phyloP scores from a whole-genome alignment of 2,329 filamentous ascomycete species.

The Scolecobasidium constrictum region DNA sequence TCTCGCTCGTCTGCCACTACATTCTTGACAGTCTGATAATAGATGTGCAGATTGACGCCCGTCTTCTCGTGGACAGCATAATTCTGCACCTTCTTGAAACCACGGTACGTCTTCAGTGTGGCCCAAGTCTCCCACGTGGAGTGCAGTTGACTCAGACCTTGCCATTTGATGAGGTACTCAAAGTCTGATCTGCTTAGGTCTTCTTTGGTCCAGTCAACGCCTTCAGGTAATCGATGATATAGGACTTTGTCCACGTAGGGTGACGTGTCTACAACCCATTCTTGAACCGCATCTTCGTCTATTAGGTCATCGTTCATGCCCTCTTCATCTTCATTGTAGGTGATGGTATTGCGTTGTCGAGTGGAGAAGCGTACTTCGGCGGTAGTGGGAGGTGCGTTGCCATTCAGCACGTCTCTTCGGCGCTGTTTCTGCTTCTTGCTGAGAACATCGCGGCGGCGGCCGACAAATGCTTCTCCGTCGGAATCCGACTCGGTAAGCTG shows the following conservation, averaged over 20 bases:
- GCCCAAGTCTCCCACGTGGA: conserved; percentile 87
- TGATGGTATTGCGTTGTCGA: conserved; percentile 65
- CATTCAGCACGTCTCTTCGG: conserved; percentile 52
- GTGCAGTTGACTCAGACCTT: conserved; percentile 88
- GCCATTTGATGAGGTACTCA: conserved; percentile 93
- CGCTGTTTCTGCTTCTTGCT: conserved; percentile 69
- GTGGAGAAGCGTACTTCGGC: conserved; percentile 88
- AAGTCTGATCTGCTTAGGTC: conserved; percentile 59
- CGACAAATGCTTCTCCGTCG: conserved; percentile 58
- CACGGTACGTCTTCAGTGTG: conserved; percentile 63
- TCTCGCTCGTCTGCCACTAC: conserved; percentile 65
- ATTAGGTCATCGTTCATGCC: conserved; percentile 34
- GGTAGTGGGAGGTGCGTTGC: conserved; percentile 50
- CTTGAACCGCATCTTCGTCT: conserved; percentile 45
- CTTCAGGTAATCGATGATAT: conserved; percentile 71
- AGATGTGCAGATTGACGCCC: conserved; percentile 66
- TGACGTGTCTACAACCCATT: conserved; percentile 55
- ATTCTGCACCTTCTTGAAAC: conserved; percentile 84
- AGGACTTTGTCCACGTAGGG: conserved; percentile 87
- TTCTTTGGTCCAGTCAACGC: conserved; percentile 24
- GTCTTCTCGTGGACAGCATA: conserved; percentile 62
- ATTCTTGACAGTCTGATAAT: conserved; percentile 25
- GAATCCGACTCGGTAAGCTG: conserved; percentile 53
- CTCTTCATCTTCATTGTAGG: conserved; percentile 54
- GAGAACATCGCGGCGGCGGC: conserved; percentile 52